Base-by-base conservation (phyloP, 176 grass and related monocot species). In the Cenchrus fungigraminus region DNA sequence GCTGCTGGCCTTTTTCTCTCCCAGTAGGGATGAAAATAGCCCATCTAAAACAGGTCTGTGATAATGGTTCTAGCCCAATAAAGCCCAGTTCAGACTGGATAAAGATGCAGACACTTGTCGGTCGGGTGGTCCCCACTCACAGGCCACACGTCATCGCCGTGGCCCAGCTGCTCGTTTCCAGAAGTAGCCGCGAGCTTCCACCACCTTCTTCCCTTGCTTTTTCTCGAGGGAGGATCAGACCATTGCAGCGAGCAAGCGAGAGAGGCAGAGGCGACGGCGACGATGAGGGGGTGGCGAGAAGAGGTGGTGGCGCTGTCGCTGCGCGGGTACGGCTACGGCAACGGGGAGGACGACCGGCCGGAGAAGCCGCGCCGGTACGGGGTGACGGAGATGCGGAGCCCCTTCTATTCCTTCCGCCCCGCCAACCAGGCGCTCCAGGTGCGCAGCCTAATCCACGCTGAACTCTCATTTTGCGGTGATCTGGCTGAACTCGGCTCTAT, bases 361-460 rank as follows among this genome's bases (percentile, higher is more conserved):
- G 97, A 99, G 90, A 99, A 99, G 90, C 97, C 97, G 28, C 93
- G 93, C 22, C 77, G 45, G 65, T 99, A 94, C 62, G 97, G 93
- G 43, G 86, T 99, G 77, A 99, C 93, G 40, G 97, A 99, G 93
- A 95, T 99, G 91, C 88, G 93, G 76, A 91, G 88, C 77, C 91
- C 93, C 57, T 77, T 83, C 85, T 92, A 98, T 88, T 81, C 87
- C 76, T 92, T 94, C 81, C 86, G 87, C 65, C 82, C 86, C 88
- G 71, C 82, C 15, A 73, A 81, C 74, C 81, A 88, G 58, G 91
- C 83, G 54, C 84, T 99, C 20, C 88, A 94, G 96, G 93, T 98
- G n/a, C 15, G 14, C 49, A 4, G 6, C 49, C 43, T 46, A 5
- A 6, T 10, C 29, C 49, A 14, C 55, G 34, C 31, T 4, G 13